Base-by-base conservation (phyloP, 768 basidiomycete species). In the Rhodosporidiobolus odoratus region DNA sequence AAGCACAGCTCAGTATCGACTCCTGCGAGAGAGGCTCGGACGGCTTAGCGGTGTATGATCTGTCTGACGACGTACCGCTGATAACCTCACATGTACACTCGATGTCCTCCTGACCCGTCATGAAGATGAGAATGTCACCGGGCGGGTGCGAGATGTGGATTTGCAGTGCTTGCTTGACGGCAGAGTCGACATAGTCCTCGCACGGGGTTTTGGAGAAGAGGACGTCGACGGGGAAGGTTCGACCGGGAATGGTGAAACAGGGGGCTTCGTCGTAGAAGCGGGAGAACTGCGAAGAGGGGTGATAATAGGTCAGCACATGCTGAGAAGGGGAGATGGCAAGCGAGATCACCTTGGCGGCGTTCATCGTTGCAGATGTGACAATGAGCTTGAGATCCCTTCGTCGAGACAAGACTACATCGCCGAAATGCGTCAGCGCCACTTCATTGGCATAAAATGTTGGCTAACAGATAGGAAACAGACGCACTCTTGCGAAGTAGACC, bases 101-200 rank as follows among this genome's bases (percentile, higher is more conserved):
- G 69, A 99, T 99, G 79, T 99, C 95, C 81, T 98, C 96, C 81
- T 98, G 96, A 45, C 96, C 96, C 35, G 96, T 99, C 95, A 98
- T 98, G 80, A 99, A 99, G 34, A 98, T 92, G 50, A 99, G 83
- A 61, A 98, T 90, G 81, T 99, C 96, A 21, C 96, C 96, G 0
- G 87, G 86, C 30, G 95, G 92, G 25, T 89, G 84, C 3, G 95
- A 92, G 48, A 98, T 83, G 79, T 99, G 95, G 53, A 99, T 98
- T 77, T 95, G 91, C 37, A 98, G 84, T 23, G 98, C 90, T 80
- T 99, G 95, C 82, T 98, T 99, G 75, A 99, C 96, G 1, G 96
- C 89, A 71, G 90, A 87, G 78, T 99, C 96, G 66, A 99, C 96
- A 77, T 99, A 99, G 79, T 99, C 96, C 78, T 99, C 96, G 77